A percentile compares a stretch with the other conserved stretches of the same genome.
Evolutionary conservation across 2,329 filamentous ascomycete species (phyloP).

Genomic region (Clonostachys rhizophaga): DNA sequence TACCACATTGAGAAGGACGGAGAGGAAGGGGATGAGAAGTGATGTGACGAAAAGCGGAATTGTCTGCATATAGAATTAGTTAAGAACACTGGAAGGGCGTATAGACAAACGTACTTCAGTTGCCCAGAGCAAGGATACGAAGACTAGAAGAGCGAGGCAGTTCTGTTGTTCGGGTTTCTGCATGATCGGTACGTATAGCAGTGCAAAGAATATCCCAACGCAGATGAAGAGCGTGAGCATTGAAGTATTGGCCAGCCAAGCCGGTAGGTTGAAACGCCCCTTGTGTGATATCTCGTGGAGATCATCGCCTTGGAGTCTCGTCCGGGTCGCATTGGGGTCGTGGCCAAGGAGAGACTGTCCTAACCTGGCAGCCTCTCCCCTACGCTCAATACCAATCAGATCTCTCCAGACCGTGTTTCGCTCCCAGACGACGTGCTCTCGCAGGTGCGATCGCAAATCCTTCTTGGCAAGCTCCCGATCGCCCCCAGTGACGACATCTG

Average conservation of each 20-base stretch:
- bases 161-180: conserved; percentile 88
- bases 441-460: conserved; percentile 82
- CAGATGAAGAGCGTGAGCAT: conserved; percentile 73
- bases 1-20: conserved; percentile 81
- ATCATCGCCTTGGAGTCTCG: conserved; percentile 81
- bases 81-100: background rate
- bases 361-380: conserved; percentile 89
- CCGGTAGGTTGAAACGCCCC: conserved; percentile 69
- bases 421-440: conserved; percentile 98
- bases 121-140: conserved; percentile 93
- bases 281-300: conserved; percentile 56
- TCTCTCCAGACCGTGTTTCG: conserved; percentile 98
- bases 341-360: conserved; percentile 79
- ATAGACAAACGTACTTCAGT: conserved; percentile 66
- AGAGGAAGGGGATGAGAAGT: conserved; percentile 87
- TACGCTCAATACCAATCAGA: conserved; percentile 95
- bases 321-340: conserved; percentile 61
- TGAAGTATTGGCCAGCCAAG: conserved; percentile 79
- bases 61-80: conserved; percentile 51
- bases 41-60: conserved; percentile 97
- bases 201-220: conserved; percentile 65
- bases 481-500: conserved; percentile 75
- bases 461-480: conserved; percentile 73
- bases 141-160: conserved; percentile 87
- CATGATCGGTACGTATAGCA: conserved; percentile 80